Evolutionary conservation across 2,329 filamentous ascomycete species (phyloP), one percentile per base, ranked within the genome.

Genomic region (Paraphaeosphaeria minitans): DNA sequence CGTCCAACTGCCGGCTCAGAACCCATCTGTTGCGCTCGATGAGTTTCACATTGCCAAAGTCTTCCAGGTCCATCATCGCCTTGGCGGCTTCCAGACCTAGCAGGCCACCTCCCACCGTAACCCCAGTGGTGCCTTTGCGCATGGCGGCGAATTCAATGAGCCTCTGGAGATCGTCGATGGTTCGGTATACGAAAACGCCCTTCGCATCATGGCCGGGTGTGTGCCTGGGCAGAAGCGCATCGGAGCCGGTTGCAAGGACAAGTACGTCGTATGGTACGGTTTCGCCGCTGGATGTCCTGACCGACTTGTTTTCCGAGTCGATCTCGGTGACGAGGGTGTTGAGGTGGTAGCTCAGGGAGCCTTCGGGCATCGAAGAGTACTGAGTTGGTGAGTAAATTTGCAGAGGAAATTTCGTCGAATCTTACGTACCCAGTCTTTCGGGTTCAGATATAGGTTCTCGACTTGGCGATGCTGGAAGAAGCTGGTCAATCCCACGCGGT

Each of bases 121-220:
- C 85, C 0, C 90, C 92, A 2, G 85, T 84, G 2, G 87, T 86
- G 4, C 87, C 91, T 66, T 87, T 89, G 55, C 86, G 85, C 12
- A 81, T 80, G 0, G 85, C 82, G 0, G 91, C 87, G 70, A 90
- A 96, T 1, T 83, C 80, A 57, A 97, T 96, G 4, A 97, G 83
- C 45, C 83, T 85, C 71, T 93, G 83, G 37, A 97, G 78, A 73
- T 97, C 93, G 2, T 90, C 86, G 59, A 97, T 93, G 0, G 89
- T 96, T 49, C 93, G 85, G 75, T 97, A 96, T 8, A 96, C 92
- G 69, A 97, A 97, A 3, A 96, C 90, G 1, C 93, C 93, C 24
- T 86, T 87, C 12, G 91, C 91, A 72, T 94, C 88, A 68, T 93
- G 82, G 41, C 91, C 91, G 0, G 91, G 91, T 0, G 90, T 93